Base-by-base conservation (phyloP, 2,329 filamentous ascomycete species). In the Fusarium anthophilum region DNA sequence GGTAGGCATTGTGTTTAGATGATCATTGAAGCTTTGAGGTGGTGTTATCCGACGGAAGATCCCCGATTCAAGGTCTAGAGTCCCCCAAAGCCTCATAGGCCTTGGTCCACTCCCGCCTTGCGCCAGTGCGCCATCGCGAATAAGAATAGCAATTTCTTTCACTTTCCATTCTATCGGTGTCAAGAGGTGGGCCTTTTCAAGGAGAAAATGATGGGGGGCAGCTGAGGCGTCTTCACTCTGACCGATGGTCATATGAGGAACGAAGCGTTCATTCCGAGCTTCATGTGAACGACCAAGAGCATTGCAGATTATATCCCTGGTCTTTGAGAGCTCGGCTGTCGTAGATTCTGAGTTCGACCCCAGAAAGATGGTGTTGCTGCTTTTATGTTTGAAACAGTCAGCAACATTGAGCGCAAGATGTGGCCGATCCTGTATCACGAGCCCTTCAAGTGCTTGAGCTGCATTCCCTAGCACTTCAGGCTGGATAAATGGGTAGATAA, bases 401-500 rank as follows among this genome's bases (percentile, higher is more conserved):
- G 84, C 79, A 15, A 81, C 76, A 54, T 84, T 76, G 10, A 91
- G 78, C 5, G 60, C 73, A 22, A 87, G 56, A 11, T 64, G 59
- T 18, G 77, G 66, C 17, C 32, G 66, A 28, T 39, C 37, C 24
- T 71, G 17, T 50, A 68, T 55, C 51, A 73, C 37, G 56, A 77
- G 54, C 28, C 70, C 54, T n/a, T 69, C 58, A 8, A 81, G 66
- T 20, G 75, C 63, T 8, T 83, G 78, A 4, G 82, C 81, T 5
- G 87, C 89, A 26, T 78, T 74, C 4, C 81, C 75, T 5, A 93
- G 82, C 14, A 75, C 73, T 6, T 87, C 84, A 0, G 84, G 81
- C 6, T 81, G 78, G 12, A 92, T 89, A 78, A 92, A 93, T 0
- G 91, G 91, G 77, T 93, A 93, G 28, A 92, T 75, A 32, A 93